Evolutionary conservation across 2,329 filamentous ascomycete species (phyloP).

Genomic region (Curvularia eragrostidis): DNA sequence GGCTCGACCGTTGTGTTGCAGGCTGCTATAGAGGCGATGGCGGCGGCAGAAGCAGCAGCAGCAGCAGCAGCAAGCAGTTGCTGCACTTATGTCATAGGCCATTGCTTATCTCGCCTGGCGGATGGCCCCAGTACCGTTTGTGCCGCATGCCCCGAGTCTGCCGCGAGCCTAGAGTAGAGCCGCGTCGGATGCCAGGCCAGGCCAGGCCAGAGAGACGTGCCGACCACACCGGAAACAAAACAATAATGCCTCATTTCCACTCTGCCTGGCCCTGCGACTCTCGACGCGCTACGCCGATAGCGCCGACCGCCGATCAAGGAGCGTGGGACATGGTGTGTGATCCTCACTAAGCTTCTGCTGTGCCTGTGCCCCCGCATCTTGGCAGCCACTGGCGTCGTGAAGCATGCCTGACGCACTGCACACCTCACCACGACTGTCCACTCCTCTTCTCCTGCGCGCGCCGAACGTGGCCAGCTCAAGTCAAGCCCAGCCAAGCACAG

Average conservation of each 20-base stretch:
- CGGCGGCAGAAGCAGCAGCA: too few species aligned
- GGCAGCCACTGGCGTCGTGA: conserved; percentile 7
- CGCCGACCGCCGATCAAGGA: conserved; percentile 13
- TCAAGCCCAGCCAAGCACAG: too few species aligned
- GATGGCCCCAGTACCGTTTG: conserved; percentile 6
- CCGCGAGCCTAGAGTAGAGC: conserved; percentile 15
- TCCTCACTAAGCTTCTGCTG: conserved; percentile 29
- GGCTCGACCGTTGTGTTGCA: conserved; percentile 19
- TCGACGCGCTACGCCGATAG: conserved; percentile 18
- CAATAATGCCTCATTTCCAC: conserved; percentile 27
- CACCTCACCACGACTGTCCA: background rate
- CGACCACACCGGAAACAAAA: conserved; percentile 20
- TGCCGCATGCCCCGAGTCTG: conserved; percentile 6
- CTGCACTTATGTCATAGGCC: conserved; percentile 26
- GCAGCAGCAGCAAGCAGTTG: conserved; percentile 4
- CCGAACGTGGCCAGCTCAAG: background rate
- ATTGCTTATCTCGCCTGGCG: conserved; percentile 28
- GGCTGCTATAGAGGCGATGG: conserved; percentile 6
- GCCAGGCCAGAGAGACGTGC: background rate
- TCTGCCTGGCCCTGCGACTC: conserved; percentile 7
- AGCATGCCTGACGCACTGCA: background rate
- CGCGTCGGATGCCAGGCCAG: conserved; percentile 6
- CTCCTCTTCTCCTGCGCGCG: background rate
- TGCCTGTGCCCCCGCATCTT: conserved; percentile 22
- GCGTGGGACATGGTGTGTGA: conserved; percentile 19